A percentile compares a stretch with the other conserved stretches of the same genome.
Evolutionary conservation across 2,329 filamentous ascomycete species (phyloP).

Genomic region (Trichoderma afroharzianum): DNA sequence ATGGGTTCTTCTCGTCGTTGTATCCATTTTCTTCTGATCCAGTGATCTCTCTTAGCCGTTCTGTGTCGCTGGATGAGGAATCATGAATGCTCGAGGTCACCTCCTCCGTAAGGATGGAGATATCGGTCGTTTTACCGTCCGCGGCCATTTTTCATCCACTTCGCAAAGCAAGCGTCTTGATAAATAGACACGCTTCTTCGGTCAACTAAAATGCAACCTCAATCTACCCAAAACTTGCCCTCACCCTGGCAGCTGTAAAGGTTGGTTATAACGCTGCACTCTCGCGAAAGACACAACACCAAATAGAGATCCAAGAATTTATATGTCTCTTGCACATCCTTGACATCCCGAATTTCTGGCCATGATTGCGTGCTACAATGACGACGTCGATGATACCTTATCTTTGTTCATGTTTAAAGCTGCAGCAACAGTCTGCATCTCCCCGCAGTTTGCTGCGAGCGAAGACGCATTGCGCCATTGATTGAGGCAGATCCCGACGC

Average conservation of each 20-base stretch:
- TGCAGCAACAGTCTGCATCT: background rate
- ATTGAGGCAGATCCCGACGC: background rate
- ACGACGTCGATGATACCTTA: background rate
- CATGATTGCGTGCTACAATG: slow-evolving; percentile 9
- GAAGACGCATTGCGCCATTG: slow-evolving; percentile 1
- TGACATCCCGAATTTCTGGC: background rate
- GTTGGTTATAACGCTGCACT: background rate
- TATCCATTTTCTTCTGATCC: background rate
- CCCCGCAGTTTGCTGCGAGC: background rate
- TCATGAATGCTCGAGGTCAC: background rate
- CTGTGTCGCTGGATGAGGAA: background rate
- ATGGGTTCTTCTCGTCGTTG: background rate
- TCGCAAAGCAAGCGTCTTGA: background rate
- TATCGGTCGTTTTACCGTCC: background rate
- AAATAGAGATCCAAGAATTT: background rate
- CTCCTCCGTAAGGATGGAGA: background rate
- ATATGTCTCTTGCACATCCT: background rate
- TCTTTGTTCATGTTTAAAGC: background rate
- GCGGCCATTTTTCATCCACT: background rate
- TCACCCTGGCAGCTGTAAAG: background rate
- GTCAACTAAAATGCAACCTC: background rate
- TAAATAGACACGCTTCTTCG: background rate
- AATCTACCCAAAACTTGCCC: background rate
- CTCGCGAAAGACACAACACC: background rate
- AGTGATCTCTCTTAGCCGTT: background rate